These are phyloP conservation scores for Chlorella sp. DNA, from an alignment of 139 green algal genomes.

Conservation along the genomic window DNA sequence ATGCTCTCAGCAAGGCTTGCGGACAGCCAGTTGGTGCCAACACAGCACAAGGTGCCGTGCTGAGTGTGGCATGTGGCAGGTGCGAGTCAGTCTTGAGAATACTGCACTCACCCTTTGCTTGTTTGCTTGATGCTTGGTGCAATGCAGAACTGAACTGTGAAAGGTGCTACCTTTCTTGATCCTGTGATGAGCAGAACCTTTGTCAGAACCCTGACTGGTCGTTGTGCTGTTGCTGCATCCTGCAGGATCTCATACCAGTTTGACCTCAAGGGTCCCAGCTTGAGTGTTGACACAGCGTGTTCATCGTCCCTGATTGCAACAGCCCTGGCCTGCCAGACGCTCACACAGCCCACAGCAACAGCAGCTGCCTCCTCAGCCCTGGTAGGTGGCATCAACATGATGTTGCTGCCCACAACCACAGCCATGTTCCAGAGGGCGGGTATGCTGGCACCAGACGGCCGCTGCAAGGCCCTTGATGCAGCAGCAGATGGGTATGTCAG, in stretches of 20 bases:
- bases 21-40: slow-evolving; percentile 31
- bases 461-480: slow-evolving; percentile 77
- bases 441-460: slow-evolving; percentile 63
- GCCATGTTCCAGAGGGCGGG: slow-evolving; percentile 74
- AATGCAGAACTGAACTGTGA: too few species aligned
- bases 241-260: slow-evolving; percentile 71
- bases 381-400: slow-evolving; percentile 53
- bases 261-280: slow-evolving; percentile 48
- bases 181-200: too few species aligned
- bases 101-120: too few species aligned
- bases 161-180: too few species aligned
- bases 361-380: too few species aligned
- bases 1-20: slow-evolving; percentile 25
- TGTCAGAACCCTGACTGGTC: too few species aligned
- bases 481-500: slow-evolving; percentile 76
- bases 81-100: too few species aligned
- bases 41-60: slow-evolving; percentile 56
- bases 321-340: slow-evolving; percentile 47
- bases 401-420: slow-evolving; percentile 65
- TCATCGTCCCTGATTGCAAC: slow-evolving; percentile 67
- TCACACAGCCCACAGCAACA: too few species aligned
- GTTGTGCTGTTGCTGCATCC: too few species aligned
- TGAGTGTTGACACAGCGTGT: slow-evolving; percentile 77
- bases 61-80: too few species aligned
- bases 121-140: too few species aligned